These are phyloP conservation scores for Xylaria longipes DNA, from an alignment of 495 filamentous ascomycete genomes.

Conservation along the genomic window DNA sequence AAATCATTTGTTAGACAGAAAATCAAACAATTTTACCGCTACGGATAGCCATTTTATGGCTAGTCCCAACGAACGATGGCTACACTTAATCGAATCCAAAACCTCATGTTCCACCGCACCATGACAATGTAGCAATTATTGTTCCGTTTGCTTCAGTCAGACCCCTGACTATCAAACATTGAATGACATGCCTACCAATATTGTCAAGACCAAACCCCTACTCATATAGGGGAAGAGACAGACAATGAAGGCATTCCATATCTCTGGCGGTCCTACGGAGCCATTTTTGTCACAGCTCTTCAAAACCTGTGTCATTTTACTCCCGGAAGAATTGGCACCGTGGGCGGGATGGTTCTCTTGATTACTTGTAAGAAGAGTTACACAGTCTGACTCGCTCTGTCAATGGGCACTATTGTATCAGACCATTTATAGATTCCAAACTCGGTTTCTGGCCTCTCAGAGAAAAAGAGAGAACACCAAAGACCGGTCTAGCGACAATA, in stretches of 20 bases:
- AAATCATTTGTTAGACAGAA: neutral
- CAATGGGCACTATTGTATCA: neutral
- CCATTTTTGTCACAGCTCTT: neutral
- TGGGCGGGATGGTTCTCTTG: neutral
- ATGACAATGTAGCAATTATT: neutral
- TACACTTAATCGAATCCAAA: neutral
- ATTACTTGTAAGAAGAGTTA: neutral
- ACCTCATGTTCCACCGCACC: neutral
- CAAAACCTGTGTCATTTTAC: neutral
- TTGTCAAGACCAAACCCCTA: neutral
- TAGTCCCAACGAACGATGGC: neutral
- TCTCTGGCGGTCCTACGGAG: too few species aligned
- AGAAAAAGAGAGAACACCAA: too few species aligned
- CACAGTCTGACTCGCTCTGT: neutral
- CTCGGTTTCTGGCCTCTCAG: neutral
- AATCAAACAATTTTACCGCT: neutral
- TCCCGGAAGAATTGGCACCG: neutral
- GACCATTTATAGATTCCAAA: neutral
- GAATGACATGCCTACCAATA: neutral
- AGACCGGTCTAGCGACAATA: too few species aligned
- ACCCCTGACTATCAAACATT: neutral
- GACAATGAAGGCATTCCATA: neutral
- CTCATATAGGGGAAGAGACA: neutral
- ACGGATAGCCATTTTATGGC: neutral
- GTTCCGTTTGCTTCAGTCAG: neutral